Conservation (phyloP, 2,329 filamentous ascomycete genomes). For the Colletotrichum sojae region DNA sequence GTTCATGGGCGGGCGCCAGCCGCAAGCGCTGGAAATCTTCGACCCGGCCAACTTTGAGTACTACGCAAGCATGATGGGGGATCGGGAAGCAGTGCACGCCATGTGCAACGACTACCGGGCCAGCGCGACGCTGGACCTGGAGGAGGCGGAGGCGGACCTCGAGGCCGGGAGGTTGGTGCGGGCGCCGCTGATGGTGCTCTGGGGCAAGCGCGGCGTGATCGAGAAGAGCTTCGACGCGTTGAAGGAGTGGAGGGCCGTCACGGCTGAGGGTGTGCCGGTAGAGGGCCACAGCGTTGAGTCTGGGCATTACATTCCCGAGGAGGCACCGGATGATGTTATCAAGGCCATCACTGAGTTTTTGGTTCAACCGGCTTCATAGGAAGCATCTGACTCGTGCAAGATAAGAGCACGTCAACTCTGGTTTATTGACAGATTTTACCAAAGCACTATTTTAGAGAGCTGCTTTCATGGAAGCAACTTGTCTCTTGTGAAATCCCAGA, state of each 20-base stretch:
- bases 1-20: constrained; percentile 58
- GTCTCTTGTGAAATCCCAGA: too few relatives aligned
- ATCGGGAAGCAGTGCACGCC: constrained; percentile 59
- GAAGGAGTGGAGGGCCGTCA: constrained; percentile 65
- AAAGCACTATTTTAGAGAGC: too few relatives aligned
- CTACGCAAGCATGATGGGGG: constrained; percentile 59
- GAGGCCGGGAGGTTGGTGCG: constrained; percentile 58
- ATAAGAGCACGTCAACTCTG: too few relatives aligned
- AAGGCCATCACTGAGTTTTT: constrained; percentile 58
- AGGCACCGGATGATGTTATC: constrained; percentile 62
- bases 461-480: too few relatives aligned
- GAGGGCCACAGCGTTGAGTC: constrained; percentile 60
- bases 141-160: constrained; percentile 63
- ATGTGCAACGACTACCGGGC: constrained; percentile 72
- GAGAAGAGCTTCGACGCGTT: constrained; percentile 64
- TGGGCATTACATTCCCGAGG: constrained; percentile 66
- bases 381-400: too few relatives aligned
- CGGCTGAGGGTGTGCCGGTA: constrained; percentile 51
- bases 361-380: constrained; percentile 40
- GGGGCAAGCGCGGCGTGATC: constrained; percentile 64
- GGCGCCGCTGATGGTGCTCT: constrained; percentile 64
- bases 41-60: constrained; percentile 52
- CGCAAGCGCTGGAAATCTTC: constrained; percentile 52
- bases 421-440: too few relatives aligned
- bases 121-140: constrained; percentile 65